Evolutionary conservation across 2,329 filamentous ascomycete genomes (phyloP), one percentile per base, ranked within the genome.

Genomic region (Fusarium citri): DNA sequence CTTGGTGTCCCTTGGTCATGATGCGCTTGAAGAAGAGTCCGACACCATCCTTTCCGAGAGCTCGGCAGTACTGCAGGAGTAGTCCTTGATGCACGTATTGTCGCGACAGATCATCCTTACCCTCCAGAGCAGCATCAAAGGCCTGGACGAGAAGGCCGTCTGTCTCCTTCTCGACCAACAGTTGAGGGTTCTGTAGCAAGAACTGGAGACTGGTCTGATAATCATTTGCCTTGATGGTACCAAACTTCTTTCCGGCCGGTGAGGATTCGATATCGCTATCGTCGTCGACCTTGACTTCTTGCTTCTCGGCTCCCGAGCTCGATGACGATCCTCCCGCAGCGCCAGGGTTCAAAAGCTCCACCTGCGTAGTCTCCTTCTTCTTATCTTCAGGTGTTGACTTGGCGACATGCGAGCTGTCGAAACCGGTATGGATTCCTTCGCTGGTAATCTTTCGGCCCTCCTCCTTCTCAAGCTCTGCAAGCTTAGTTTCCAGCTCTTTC

Each of bases 21-120:
- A 99, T 94, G 61, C 95, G 92, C 83, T 96, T 97, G 87, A 99
- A 99, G 85, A 99, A 99, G 30, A 98, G 83, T 8, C 89, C 88
- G 11, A 98, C 94, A 23, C 95, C 95, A 75, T 98, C 94, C 70
- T 89, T 89, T 66, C 95, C 94, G 9, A 99, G 86, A 43, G 94
- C 91, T 12, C 95, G 89, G 82, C 96, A 99, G 83, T 99, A 99
- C 80, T 99, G 96, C 42, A 99, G 83, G 15, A 99, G 85, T 18
- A 98, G 85, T 5, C 92, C 95, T 79, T 98, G 94, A 81, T 99
- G 96, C 23, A 99, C 94, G 80, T 91, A 98, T 78, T 95, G 93
- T 49, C 91, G 88, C 6, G 93, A 90, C 72, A 91, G 88, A n/a
- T 93, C 91, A 58, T 91, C 88, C 71, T 92, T 89, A 59, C 89